phyloP scores from a whole-genome alignment of 73 alveolate genomes.

The Urostyla sp. region DNA sequence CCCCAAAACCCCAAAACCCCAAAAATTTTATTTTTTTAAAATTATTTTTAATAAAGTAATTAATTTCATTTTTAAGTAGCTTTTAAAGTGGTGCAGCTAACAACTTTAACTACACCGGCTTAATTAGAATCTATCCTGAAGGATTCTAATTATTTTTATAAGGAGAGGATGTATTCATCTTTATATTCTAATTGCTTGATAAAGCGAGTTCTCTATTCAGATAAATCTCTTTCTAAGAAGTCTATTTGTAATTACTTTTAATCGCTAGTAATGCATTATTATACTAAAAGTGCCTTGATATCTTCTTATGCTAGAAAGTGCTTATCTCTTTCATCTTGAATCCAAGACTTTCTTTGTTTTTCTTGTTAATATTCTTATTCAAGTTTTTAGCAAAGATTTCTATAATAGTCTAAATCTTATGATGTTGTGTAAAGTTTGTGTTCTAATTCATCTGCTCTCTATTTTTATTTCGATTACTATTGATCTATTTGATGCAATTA shows the following conservation, averaged over 20 bases:
- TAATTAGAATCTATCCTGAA: too few species aligned
- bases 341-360: conserved; percentile 6
- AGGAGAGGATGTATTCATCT: too few species aligned
- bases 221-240: conserved; percentile 11
- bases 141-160: too few species aligned
- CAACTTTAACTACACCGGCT: too few species aligned
- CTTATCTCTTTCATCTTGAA: conserved; percentile 25
- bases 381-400: background rate
- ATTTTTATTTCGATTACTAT: background rate
- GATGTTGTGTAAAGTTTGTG: too few species aligned
- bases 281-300: background rate
- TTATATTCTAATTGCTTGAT: too few species aligned
- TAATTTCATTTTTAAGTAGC: too few species aligned
- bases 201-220: conserved; percentile 5
- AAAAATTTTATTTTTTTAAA: too few species aligned
- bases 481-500: background rate
- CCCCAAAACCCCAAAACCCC: too few species aligned
- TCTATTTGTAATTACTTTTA: background rate
- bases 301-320: background rate
- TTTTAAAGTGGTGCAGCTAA: too few species aligned
- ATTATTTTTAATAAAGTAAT: too few species aligned
- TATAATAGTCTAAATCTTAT: background rate
- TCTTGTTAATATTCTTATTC: conserved; percentile 3
- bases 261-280: background rate
- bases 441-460: background rate